Evolutionary conservation across 345 rosid genomes (phyloP).

Genomic region (Brassica nigra): DNA sequence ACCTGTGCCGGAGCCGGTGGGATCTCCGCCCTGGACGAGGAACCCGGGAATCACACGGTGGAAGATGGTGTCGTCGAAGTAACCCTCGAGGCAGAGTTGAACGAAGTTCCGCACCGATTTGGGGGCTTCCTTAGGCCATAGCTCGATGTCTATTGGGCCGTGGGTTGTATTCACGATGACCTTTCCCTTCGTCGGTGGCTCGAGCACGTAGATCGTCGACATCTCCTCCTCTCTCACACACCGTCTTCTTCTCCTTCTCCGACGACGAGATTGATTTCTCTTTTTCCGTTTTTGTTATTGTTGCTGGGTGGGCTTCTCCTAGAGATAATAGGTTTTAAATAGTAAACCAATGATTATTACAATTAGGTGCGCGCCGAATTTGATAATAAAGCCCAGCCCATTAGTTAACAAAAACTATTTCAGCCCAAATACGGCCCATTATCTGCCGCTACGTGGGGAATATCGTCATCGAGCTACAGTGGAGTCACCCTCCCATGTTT

Average conservation of each 20-base stretch:
- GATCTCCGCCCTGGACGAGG: conserved; percentile 88
- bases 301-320: background rate
- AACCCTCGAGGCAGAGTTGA: conserved; percentile 91
- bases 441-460: too few species aligned
- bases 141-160: conserved; percentile 89
- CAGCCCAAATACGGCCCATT: conserved; percentile 7
- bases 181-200: conserved; percentile 95
- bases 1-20: conserved; percentile 91
- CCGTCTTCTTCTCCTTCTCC: conserved; percentile 14
- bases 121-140: conserved; percentile 96
- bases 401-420: background rate
- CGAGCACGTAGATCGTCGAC: conserved; percentile 88
- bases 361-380: background rate
- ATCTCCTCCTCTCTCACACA: conserved; percentile 40
- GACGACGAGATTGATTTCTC: background rate
- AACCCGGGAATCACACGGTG: conserved; percentile 93
- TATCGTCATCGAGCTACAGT: background rate
- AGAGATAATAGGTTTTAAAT: background rate
- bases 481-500: background rate
- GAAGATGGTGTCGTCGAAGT: conserved; percentile 80
- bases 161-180: conserved; percentile 75
- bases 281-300: background rate
- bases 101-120: conserved; percentile 93
- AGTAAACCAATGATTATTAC: background rate
- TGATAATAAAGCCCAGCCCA: background rate